Evolutionary conservation across 352 stramenopile species (phyloP).

Genomic region (Phytophthora hybrid): DNA sequence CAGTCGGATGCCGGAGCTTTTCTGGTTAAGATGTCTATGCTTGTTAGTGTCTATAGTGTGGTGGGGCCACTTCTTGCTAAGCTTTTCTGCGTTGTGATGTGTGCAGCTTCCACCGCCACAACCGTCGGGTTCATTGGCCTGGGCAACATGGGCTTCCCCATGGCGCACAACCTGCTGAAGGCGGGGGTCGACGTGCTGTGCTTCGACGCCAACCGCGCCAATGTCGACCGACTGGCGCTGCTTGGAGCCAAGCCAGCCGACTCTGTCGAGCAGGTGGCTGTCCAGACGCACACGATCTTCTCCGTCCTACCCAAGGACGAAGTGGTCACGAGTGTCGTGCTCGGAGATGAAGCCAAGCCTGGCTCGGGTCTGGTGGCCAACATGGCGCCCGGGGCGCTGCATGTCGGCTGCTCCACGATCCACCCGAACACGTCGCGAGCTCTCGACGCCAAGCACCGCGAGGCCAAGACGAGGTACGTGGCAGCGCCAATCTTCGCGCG

Average conservation of each 20-base stretch:
- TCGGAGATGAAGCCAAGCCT: conserved; percentile 32
- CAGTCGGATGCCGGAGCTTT: conserved; percentile 12
- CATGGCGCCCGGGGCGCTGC: conserved; percentile 45
- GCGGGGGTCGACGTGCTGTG: conserved; percentile 65
- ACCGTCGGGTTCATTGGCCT: conserved; percentile 91
- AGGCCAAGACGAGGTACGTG: conserved; percentile 49
- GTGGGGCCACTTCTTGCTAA: background rate
- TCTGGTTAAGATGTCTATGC: conserved; percentile 9
- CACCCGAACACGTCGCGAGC: conserved; percentile 63
- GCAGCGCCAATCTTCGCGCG: conserved; percentile 76
- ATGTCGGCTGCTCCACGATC: conserved; percentile 81
- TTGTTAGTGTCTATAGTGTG: no score
- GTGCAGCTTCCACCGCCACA: conserved; percentile 11
- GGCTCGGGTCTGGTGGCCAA: conserved; percentile 49
- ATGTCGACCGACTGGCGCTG: conserved; percentile 37
- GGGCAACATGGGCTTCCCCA: conserved; percentile 93
- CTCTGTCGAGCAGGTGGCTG: conserved; percentile 55
- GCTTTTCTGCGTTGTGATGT: background rate
- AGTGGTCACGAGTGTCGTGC: conserved; percentile 53
- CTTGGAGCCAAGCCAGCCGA: conserved; percentile 45
- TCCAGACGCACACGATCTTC: conserved; percentile 53
- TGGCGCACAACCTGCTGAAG: conserved; percentile 90
- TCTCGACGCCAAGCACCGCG: conserved; percentile 49
- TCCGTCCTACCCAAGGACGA: conserved; percentile 77
- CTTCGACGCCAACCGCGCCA: conserved; percentile 60